Base-by-base conservation (phyloP, 148 eudicot genomes). In the Salicornia ramosissima region DNA sequence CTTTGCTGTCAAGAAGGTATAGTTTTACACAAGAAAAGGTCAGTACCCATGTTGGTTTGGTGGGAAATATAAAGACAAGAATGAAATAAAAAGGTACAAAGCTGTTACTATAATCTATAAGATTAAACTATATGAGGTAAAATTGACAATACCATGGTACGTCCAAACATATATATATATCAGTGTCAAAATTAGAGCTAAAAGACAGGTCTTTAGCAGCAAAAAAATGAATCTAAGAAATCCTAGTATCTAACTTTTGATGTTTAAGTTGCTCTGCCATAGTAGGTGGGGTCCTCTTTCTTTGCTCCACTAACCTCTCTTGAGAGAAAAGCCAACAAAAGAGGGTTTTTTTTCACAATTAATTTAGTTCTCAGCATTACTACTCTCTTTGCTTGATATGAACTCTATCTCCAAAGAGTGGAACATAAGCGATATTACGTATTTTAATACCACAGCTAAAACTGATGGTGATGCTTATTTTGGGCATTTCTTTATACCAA, bases 1-100 rank as follows among this genome's bases (percentile, higher is more conserved):
- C 86, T 80, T 83, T 83, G 74, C 65, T 80, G 74, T 61, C 79
- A 83, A 83, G 86, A 74, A 65, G 82, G 83, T 71, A 83, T 80
- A 68, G 77, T 80, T 77, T 75, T 69, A 65, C 67, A 69, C 6
- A 55, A 74, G 77, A 71, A 80, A 83, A 79, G 70, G 77, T 79
- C 55, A 61, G 69, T 59, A 30, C 76, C 80, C 79, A 78, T 77
- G 74, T 80, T 75, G 74, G 86, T 80, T 80, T 80, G 86, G 83
- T 80, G 81, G 62, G 85, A 74, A 58, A 67, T 72, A 76, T 46
- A 46, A 13, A 46, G 16, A 49, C 10, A 39, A 36, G 74, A 54
- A 63, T 36, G 67, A 57, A 30, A 63, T 58, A 73, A 66, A 80
- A 76, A 26, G 52, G 58, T 50, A 58, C 58, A 62, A 74, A 24